These are phyloP conservation scores for Tuber microsphaerosporum DNA, from an alignment of 495 filamentous ascomycete species.

Conservation along the genomic window DNA sequence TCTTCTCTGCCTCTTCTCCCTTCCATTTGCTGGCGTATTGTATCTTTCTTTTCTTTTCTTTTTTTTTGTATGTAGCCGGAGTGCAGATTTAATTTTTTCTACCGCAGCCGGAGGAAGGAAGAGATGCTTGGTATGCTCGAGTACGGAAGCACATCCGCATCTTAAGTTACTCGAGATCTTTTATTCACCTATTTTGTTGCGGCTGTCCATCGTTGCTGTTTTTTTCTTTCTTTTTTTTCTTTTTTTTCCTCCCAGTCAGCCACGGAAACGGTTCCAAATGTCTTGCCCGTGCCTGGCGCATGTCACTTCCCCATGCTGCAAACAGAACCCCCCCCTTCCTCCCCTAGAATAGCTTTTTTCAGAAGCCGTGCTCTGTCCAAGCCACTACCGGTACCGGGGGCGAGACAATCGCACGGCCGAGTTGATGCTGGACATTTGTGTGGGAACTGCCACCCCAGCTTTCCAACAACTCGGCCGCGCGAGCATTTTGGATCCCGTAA, in stretches of 20 bases:
- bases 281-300: constrained; percentile 27
- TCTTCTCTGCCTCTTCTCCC: neutral
- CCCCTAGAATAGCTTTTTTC: neutral
- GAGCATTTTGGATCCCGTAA: neutral
- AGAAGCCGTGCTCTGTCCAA: neutral
- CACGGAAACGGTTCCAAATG: constrained; percentile 33
- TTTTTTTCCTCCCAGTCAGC: neutral
- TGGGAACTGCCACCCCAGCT: too few species aligned
- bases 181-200: neutral
- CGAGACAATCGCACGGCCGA: neutral
- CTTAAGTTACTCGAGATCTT: constrained; percentile 6
- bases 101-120: constrained; percentile 2
- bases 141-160: constrained; percentile 29
- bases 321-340: constrained; percentile 10
- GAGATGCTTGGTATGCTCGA: constrained; percentile 11
- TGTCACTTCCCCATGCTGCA: constrained; percentile 10
- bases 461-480: too few species aligned
- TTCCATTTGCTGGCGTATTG: neutral
- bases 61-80: neutral
- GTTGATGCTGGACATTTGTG: neutral
- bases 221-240: neutral
- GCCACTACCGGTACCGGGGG: neutral
- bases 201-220: constrained; percentile 9
- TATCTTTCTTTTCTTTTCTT: neutral
- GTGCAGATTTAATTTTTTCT: neutral